Conservation (phyloP, 225 moss, liverwort and hornwort species). For the Pseudoscleropodium purum region DNA sequence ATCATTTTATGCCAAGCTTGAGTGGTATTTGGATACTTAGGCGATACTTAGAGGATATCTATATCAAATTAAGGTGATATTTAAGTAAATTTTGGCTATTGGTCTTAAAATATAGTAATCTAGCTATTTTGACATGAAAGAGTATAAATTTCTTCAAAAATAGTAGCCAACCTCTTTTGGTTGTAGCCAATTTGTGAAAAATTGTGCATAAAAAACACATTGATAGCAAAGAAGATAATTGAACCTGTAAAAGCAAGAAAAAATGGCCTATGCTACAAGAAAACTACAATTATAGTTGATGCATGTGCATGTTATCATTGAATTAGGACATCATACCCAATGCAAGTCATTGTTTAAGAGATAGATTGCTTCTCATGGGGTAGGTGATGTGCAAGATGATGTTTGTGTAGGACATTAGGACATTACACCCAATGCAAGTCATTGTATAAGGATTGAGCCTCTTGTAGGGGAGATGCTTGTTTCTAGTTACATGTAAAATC, state of each 20-base stretch:
- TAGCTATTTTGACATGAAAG: fast-evolving
- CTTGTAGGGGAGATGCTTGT: background rate
- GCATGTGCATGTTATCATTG: background rate
- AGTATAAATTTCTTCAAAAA: background rate
- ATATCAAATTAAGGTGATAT: background rate
- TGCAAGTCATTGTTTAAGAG: fast-evolving
- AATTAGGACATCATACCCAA: background rate
- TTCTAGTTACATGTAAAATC: background rate
- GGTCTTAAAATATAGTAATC: background rate
- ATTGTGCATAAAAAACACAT: fast-evolving
- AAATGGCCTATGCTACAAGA: fast-evolving
- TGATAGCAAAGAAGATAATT: background rate
- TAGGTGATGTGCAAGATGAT: fast-evolving
- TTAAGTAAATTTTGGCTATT: background rate
- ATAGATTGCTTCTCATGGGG: background rate
- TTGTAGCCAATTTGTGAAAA: background rate
- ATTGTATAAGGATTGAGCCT: fast-evolving
- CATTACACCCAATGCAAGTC: background rate
- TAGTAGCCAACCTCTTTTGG: background rate
- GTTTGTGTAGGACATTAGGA: background rate
- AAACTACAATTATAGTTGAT: background rate
- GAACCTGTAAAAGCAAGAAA: background rate
- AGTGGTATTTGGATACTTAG: no score
- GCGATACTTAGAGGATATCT: background rate
- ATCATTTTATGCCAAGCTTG: background rate